Evolutionary conservation across 2,329 filamentous ascomycete species (phyloP), one percentile per base, ranked within the genome.

Genomic region (Talaromyces sp.): DNA sequence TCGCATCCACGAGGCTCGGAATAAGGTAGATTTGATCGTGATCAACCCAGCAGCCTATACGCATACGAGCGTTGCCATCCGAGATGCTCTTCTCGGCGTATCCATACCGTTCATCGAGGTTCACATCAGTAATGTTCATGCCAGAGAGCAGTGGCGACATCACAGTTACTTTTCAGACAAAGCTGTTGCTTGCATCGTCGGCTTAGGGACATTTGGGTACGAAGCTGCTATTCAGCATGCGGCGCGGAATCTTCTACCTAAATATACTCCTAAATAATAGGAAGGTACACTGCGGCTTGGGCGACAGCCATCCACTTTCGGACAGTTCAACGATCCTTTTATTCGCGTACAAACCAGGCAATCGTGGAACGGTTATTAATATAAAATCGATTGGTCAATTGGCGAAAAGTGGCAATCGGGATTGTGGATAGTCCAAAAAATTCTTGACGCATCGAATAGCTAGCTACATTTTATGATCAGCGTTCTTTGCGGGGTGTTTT

Each of bases 41-140:
- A 92, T 93, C 80, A 93, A 93, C 78, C 87, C 90, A 0, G 91
- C 87, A 2, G 91, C 85, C 0, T 87, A 88, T 70, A 93, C 90
- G 1, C 91, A 94, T 76, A 92, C 90, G 0, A 90, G 86, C 71
- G 88, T 93, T 1, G 89, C 88, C 0, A 82, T 93, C 65, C 82
- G 91, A n/a, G 91, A 93, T 75, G 90, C 91, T 0, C 78, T 93
- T 31, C 75, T 88, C 0, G 89, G 86, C 3, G 87, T 91, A 0
- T 82, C 81, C 7, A 87, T 92, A 24, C 90, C 90, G 0, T 93
- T 93, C 70, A 81, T 93, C 56, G 91, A 94, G 78, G 76, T 92
- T n/a, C 90, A 93, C 74, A 84, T 93, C 39, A 88, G 83, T 63
- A 93, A 93, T 74, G 85, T 93, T 1, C 90, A 93, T 75, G 84